Conservation (phyloP, 345 rosid species). For the Pistacia atlantica region DNA sequence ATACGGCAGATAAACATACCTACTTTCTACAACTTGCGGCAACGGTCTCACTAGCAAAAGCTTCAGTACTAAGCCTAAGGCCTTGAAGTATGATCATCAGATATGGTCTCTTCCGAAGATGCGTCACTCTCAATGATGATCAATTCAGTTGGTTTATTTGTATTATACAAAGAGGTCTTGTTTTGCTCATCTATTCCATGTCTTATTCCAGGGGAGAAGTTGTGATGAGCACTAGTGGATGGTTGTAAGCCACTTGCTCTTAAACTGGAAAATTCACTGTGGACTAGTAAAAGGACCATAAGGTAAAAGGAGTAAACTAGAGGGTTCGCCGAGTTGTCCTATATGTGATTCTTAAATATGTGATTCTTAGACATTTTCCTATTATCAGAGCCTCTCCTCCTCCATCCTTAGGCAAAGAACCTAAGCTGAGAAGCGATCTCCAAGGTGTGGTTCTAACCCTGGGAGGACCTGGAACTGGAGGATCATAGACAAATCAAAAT, state of each 20-base stretch:
- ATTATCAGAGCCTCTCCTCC: constrained; percentile 24
- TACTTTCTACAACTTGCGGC: neutral
- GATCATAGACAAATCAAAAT: constrained; percentile 10
- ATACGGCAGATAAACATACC: constrained; percentile 14
- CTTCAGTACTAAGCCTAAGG: constrained; percentile 10
- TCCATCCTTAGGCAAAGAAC: constrained; percentile 35
- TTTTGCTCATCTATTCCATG: constrained; percentile 12
- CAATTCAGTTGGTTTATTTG: constrained; percentile 26
- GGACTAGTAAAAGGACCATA: no score
- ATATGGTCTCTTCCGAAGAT: constrained; percentile 56
- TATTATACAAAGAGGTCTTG: constrained; percentile 4
- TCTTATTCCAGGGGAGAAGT: constrained; percentile 8
- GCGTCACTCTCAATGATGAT: constrained; percentile 41
- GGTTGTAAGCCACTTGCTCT: constrained; percentile 16
- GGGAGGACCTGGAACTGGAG: constrained; percentile 66
- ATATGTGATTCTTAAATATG: no score
- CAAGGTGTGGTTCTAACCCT: constrained; percentile 70
- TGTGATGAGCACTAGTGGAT: constrained; percentile 9
- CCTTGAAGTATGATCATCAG: constrained; percentile 42
- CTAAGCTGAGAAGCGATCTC: constrained; percentile 57
- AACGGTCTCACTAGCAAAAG: neutral
- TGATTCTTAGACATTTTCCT: constrained; percentile 28
- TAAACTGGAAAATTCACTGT: neutral
- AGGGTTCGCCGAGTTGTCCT: no score
- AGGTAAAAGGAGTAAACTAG: no score